phyloP scores from a whole-genome alignment of 179 eudicot genomes.

The Corrigiola litoralis region DNA sequence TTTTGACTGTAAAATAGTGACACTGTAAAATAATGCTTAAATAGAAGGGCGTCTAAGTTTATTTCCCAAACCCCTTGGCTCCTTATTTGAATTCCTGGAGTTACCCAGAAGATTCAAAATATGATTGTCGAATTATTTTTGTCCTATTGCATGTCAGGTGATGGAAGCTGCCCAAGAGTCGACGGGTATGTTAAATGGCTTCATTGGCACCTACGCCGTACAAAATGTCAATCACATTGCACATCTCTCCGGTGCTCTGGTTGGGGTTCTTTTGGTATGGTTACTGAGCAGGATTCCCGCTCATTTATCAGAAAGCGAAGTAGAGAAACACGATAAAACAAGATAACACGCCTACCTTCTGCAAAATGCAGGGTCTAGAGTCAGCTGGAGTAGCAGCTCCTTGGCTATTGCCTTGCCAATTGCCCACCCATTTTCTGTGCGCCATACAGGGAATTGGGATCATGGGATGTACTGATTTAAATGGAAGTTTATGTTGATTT shows the following conservation, averaged over 20 bases:
- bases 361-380: neutral
- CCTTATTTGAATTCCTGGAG: neutral
- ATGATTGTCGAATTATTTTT: neutral
- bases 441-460: too few species aligned
- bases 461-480: too few species aligned
- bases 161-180: slow-evolving; percentile 99
- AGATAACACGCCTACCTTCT: neutral
- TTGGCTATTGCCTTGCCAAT: slow-evolving; percentile 1
- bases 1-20: too few species aligned
- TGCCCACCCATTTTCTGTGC: too few species aligned
- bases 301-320: slow-evolving; percentile 36
- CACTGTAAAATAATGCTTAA: too few species aligned
- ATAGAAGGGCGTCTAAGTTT: too few species aligned
- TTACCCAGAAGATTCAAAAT: neutral
- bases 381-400: neutral
- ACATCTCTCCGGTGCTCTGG: slow-evolving; percentile 88
- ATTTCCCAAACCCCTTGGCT: neutral
- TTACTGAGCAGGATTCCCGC: slow-evolving; percentile 65
- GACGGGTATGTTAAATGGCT: slow-evolving; percentile 52
- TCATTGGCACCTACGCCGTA: slow-evolving; percentile 37
- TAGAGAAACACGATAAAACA: slow-evolving; percentile 15
- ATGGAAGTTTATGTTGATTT: too few species aligned
- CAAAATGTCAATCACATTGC: slow-evolving; percentile 85
- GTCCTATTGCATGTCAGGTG: slow-evolving; percentile 39
- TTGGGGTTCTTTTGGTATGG: slow-evolving; percentile 85